These are phyloP conservation scores for Picea sitchensis DNA, from an alignment of 75 land plant genomes.

Conservation along the genomic window DNA sequence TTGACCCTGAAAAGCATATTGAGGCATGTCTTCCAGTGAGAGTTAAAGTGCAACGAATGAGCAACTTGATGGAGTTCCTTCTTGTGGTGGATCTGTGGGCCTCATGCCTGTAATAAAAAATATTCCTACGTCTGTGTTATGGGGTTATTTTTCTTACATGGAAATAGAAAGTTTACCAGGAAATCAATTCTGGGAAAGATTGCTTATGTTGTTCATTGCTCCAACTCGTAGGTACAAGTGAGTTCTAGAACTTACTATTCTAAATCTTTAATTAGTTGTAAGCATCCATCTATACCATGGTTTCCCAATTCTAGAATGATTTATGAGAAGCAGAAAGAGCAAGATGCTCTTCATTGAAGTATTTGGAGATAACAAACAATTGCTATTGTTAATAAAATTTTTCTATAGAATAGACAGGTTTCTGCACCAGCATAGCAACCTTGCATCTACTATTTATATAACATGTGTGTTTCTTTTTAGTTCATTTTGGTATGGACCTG, in stretches of 20 bases:
- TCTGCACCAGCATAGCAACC: not conserved
- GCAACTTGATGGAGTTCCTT: constrained; percentile 75
- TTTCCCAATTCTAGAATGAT: not conserved
- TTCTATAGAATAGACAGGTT: not conserved
- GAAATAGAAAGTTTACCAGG: constrained; percentile 97
- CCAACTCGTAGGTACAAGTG: constrained; percentile 76
- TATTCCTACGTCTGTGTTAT: constrained; percentile 86
- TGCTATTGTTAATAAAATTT: not conserved
- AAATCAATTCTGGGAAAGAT: constrained; percentile 90
- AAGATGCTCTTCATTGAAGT: not conserved
- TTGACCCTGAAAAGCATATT: constrained; percentile 85
- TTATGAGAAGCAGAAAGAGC: not conserved
- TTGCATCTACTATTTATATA: not conserved
- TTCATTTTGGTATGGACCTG: not conserved
- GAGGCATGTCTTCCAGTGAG: constrained; percentile 83
- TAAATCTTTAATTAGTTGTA: not conserved
- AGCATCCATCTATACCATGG: no score
- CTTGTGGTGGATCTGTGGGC: constrained; percentile 65
- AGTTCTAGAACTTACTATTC: not conserved
- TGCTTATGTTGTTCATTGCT: constrained; percentile 68
- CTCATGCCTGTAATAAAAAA: constrained; percentile 77
- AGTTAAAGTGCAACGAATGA: constrained; percentile 88
- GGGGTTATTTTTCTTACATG: constrained; percentile 98
- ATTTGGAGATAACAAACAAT: not conserved
- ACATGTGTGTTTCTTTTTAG: not conserved